Conservation (phyloP, 2,329 filamentous ascomycete genomes). For the Albophoma yamanashiensis region DNA sequence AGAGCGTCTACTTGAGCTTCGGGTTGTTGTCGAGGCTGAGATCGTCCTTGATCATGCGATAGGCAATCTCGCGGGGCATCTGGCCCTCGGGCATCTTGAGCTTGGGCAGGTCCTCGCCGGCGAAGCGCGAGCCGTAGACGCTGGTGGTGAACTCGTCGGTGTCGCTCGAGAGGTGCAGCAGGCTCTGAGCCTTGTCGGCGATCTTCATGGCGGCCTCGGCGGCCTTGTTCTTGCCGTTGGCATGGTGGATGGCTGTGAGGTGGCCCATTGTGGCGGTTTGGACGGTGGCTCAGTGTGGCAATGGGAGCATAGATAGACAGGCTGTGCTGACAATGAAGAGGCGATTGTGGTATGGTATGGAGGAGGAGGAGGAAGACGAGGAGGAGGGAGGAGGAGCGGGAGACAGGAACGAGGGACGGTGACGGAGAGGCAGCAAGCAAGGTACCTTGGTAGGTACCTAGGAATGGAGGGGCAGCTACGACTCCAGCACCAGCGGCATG, state of each 20-base stretch:
- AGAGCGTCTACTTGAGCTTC: slow-evolving; percentile 55
- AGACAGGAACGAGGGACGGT: neutral
- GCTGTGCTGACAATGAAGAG: neutral
- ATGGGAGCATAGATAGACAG: neutral
- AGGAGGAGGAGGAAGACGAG: neutral
- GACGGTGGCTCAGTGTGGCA: neutral
- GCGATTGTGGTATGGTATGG: neutral
- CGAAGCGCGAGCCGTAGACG: slow-evolving; percentile 83
- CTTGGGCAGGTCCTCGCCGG: slow-evolving; percentile 67
- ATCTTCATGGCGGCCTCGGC: slow-evolving; percentile 10
- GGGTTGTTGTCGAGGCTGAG: slow-evolving; percentile 85
- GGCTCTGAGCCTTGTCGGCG: slow-evolving; percentile 24
- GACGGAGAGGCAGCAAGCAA: neutral
- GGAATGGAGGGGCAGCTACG: neutral
- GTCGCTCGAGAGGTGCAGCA: slow-evolving; percentile 36
- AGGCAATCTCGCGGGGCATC: slow-evolving; percentile 90
- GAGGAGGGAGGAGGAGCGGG: neutral
- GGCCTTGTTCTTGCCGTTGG: slow-evolving; percentile 1
- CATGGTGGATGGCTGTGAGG: slow-evolving; percentile 30
- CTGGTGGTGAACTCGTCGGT: slow-evolving; percentile 58
- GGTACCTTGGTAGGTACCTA: no score
- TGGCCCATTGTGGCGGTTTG: slow-evolving; percentile 34
- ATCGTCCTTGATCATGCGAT: slow-evolving; percentile 94
- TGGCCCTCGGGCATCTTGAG: slow-evolving; percentile 80
- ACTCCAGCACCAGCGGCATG: neutral